These are phyloP conservation scores for Nicotiana knightiana DNA, from an alignment of 257 asterid genomes.

Conservation along the genomic window DNA sequence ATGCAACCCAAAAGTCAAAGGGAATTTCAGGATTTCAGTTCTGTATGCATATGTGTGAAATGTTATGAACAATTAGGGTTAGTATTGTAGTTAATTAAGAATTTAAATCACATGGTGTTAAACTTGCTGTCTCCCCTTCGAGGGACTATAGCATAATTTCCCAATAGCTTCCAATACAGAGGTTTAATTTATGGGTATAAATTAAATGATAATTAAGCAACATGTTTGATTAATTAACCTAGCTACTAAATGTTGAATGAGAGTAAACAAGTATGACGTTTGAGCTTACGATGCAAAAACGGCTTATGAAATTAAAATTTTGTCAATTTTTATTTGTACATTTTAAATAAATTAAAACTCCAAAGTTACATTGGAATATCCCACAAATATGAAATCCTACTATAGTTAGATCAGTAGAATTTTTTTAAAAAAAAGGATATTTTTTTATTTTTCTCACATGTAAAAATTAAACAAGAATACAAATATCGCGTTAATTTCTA, in stretches of 20 bases:
- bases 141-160: neutral
- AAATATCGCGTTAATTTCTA: no score
- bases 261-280: neutral
- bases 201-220: neutral
- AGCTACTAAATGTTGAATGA: neutral
- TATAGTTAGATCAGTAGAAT: no score
- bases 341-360: no score
- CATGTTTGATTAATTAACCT: constrained; percentile 1
- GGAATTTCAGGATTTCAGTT: neutral
- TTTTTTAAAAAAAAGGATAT: no score
- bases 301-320: no score
- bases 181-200: neutral
- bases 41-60: neutral
- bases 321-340: neutral
- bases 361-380: no score
- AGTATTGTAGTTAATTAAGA: neutral
- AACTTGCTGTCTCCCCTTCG: neutral
- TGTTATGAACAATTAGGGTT: neutral
- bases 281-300: neutral
- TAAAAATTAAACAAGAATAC: no score
- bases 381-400: no score
- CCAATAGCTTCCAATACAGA: neutral
- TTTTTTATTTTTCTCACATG: no score
- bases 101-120: neutral
- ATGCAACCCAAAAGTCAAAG: neutral